Evolutionary conservation across 2,329 filamentous ascomycete genomes (phyloP).

Genomic region (Clonostachys byssicola): DNA sequence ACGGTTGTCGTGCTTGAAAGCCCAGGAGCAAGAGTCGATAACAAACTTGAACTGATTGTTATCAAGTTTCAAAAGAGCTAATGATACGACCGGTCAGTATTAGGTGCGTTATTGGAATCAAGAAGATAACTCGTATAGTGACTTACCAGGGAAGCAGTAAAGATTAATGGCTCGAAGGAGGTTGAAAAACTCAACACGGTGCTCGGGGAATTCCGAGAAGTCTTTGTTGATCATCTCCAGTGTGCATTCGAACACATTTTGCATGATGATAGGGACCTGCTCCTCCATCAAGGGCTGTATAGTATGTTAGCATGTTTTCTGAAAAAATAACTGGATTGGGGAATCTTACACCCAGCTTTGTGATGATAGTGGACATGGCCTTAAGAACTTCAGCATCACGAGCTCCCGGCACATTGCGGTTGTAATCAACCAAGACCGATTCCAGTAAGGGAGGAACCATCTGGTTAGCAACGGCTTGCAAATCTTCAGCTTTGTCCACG

Average conservation of each 20-base stretch:
- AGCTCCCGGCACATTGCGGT: constrained; percentile 91
- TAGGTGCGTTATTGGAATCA: background rate
- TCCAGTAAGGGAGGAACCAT: constrained; percentile 96
- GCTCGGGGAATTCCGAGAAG: constrained; percentile 97
- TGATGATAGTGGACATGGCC: constrained; percentile 96
- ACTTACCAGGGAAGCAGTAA: constrained; percentile 81
- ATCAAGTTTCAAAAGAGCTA: constrained; percentile 84
- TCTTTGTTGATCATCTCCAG: constrained; percentile 99
- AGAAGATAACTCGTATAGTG: background rate
- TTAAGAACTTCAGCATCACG: constrained; percentile 95
- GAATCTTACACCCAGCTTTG: constrained; percentile 83
- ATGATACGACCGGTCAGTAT: constrained; percentile 4
- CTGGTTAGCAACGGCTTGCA: constrained; percentile 86
- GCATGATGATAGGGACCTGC: constrained; percentile 95
- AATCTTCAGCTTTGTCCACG: constrained; percentile 94
- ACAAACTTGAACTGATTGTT: constrained; percentile 98
- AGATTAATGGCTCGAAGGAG: constrained; percentile 93
- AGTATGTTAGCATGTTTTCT: constrained; percentile 3
- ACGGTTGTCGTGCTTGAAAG: constrained; percentile 99
- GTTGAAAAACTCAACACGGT: constrained; percentile 99
- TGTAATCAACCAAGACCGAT: constrained; percentile 92
- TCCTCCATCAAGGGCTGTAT: constrained; percentile 88
- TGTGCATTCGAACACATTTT: constrained; percentile 97
- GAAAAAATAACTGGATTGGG: background rate
- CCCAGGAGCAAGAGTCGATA: constrained; percentile 99